Base-by-base conservation (phyloP, 2,329 filamentous ascomycete genomes). In the Botryotinia narcissicola region DNA sequence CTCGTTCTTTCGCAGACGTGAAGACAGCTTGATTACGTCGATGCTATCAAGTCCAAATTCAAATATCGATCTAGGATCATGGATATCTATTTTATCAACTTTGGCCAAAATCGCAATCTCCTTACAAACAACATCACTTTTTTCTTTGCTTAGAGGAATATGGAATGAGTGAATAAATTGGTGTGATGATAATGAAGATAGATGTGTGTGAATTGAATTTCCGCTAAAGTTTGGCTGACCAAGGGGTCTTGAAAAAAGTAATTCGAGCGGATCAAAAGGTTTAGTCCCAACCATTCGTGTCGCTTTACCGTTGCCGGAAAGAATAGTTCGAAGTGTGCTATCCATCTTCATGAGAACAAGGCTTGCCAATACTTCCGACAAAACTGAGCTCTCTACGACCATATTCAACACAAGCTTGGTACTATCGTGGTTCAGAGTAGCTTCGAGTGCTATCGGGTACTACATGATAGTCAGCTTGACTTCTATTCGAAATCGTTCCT, bases 1-100 rank as follows among this genome's bases (percentile, higher is more conserved):
- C 0, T 86, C 87, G 7, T 83, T 82, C 62, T 86, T 87, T 75
- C 88, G 92, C 2, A 97, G 84, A 71, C 90, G 87, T 0, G 93
- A 90, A 0, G 93, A 92, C 0, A 98, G 84, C 78, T 94, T 97
- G 81, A 98, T 95, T 2, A 92, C 88, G 81, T 98, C 95, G 73
- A 98, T 97, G 79, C 95, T 97, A 83, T 98, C 95, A 10, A 98
- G 86, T 0, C 95, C 95, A 46, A 98, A 86, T 77, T 95, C 90
- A 57, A 97, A 90, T 18, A 98, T 88, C 0, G 91, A 91, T 0
- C 89, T 89, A 10, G 84, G 82, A 70, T 88, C 87, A 2, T 83
- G 81, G 54, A 97, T 83, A 0, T 86, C 82, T 2, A 85, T 80
- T 4, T 82, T 80, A 0, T 87, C 80, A 0, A 90, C 79, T 0